Base-by-base conservation (phyloP, 2,329 filamentous ascomycete genomes). In the Kalmusia sp. region DNA sequence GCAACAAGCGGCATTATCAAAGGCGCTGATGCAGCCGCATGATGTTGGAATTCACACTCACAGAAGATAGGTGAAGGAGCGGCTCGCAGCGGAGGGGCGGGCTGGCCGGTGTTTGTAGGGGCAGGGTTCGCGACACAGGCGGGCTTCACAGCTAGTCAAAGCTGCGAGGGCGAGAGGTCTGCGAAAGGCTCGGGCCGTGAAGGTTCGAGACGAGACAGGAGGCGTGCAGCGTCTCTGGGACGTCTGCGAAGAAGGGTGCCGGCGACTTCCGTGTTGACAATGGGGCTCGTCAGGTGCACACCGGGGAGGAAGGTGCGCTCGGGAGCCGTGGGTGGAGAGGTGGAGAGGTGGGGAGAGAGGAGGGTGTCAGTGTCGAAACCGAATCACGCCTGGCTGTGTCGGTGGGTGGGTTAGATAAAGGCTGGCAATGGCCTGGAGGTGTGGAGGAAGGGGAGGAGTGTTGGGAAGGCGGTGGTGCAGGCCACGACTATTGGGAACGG, bases 131-230 rank as follows among this genome's bases (percentile, higher is more conserved):
- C 55, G 45, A 47, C 37, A 43, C 39, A 15, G 51, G 41, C 31
- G 43, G 55, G 58, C 52, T 61, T 65, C 59, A 65, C 72, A 76
- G 72, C 75, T 76, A 77, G 66, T 72, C 52, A 71, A 72, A 72
- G 69, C 74, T 69, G 73, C 67, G 65, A 65, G 61, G 70, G 69
- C 65, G 69, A 64, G 69, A 64, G 47, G 33, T 39, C 47, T 54
- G 50, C 54, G 54, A 55, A 30, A 22, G 47, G 45, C 57, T 62
- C 57, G 57, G 39, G 49, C 54, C 35, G 51, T 39, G 34, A 50
- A 44, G 41, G 53, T 38, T n/a, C n/a, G n/a, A n/a, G n/a, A n/a
- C 34, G 28, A 47, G 38, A 34, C 49, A 43, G 51, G 57, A 59
- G 48, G 52, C 25, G 25, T 44, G 30, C 52, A 34, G 51, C 30